phyloP scores from a whole-genome alignment of 805 yeast species.

The Wickerhamiella spandovensis region DNA sequence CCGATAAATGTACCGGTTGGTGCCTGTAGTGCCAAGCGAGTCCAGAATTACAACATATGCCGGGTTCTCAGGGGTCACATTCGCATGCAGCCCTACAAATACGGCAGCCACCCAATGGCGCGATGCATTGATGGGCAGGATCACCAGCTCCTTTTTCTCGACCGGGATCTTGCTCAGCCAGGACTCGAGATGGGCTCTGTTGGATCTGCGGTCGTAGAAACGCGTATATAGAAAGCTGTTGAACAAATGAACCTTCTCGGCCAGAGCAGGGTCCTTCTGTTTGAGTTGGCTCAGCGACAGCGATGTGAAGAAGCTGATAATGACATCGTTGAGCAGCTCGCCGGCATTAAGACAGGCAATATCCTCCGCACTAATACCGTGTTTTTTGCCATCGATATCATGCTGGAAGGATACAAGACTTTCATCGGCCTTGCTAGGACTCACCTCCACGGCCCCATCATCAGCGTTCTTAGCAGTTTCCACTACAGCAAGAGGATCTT shows the following conservation, averaged over 20 bases:
- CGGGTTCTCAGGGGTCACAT: conserved; percentile 6
- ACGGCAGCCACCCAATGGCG: conserved; percentile 84
- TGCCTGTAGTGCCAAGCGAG: conserved; percentile 37
- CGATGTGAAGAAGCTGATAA: conserved; percentile 70
- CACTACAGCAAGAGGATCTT: too few relatives aligned
- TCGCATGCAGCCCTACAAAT: conserved; percentile 25
- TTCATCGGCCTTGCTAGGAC: too few relatives aligned
- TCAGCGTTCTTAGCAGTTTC: too few relatives aligned
- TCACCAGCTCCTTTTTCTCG: conserved; percentile 42
- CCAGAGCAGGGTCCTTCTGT: conserved; percentile 19
- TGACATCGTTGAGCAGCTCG: conserved; percentile 80
- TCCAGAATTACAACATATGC: conserved; percentile 52
- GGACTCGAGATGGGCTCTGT: conserved; percentile 29
- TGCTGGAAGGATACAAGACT: neutral
- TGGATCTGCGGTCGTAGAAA: conserved; percentile 25
- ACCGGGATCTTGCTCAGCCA: conserved; percentile 69
- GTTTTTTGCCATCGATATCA: neutral
- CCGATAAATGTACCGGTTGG: too few relatives aligned
- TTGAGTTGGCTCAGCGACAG: conserved; percentile 21
- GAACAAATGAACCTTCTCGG: conserved; percentile 41
- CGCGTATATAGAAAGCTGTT: conserved; percentile 76
- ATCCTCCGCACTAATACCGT: conserved; percentile 31
- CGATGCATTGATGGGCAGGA: conserved; percentile 70
- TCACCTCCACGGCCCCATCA: too few relatives aligned
- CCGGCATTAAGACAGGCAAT: conserved; percentile 65